Evolutionary conservation across 257 asterid genomes (phyloP).

Genomic region (Solanum ahanhuiri): DNA sequence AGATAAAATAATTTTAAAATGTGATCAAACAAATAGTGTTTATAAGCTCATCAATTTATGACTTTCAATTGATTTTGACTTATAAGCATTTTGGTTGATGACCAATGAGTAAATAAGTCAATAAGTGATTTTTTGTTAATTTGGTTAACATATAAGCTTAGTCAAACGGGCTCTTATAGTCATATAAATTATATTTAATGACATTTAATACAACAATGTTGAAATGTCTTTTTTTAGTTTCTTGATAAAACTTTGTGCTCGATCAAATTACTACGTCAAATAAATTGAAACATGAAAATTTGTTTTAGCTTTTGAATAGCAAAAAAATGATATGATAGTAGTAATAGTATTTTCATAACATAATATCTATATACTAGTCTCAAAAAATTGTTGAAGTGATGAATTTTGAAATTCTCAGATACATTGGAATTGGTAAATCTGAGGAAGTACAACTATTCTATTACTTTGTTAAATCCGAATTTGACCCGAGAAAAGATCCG

Average conservation of each 20-base stretch:
- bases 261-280: not conserved
- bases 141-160: not conserved
- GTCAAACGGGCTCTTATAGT: too few species aligned
- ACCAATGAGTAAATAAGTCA: not conserved
- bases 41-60: too few species aligned
- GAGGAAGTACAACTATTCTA: constrained; percentile 21
- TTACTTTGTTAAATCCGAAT: constrained; percentile 21
- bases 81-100: too few species aligned
- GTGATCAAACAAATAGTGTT: not conserved
- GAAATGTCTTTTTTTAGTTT: not conserved
- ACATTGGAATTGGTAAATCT: constrained; percentile 5
- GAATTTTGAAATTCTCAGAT: not conserved
- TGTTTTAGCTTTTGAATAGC: not conserved
- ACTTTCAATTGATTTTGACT: too few species aligned
- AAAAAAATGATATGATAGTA: not conserved
- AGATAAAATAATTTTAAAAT: too few species aligned
- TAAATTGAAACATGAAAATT: not conserved
- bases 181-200: not conserved
- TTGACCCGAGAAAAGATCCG: constrained; percentile 15
- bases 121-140: too few species aligned
- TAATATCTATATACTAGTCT: not conserved
- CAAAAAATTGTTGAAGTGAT: not conserved
- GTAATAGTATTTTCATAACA: not conserved
- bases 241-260: not conserved
- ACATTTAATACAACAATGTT: not conserved